Evolutionary conservation across 345 rosid species (phyloP), one percentile per base, ranked within the genome.

Genomic region (Corchorus capsularis): DNA sequence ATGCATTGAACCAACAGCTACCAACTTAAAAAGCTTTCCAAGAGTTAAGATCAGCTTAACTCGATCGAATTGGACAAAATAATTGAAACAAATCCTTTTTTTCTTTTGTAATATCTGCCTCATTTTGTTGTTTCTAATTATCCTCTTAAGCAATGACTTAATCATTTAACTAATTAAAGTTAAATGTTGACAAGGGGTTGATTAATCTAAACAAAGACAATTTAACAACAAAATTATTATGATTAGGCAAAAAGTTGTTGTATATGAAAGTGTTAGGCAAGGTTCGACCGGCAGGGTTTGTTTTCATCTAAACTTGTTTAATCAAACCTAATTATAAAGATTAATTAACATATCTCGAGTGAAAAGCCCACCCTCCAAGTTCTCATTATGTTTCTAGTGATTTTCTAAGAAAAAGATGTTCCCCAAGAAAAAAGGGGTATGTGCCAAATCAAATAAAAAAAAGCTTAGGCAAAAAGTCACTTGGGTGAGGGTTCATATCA

Each of bases 181-280:
- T 47, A 17, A n/a, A 37, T 2, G 14, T 15, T 53, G 46, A 35
- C 43, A 62, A 63, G 17, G 17, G 43, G 49, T 49, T 63, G 73
- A 56, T 67, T 17, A 7, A 43, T 68, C 47, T 56, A 45, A 72
- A 43, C 22, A 7, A 37, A 4, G 39, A 63, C 72, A 37, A 68
- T 20, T 19, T 43, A 60, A 16, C 4, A 12, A 34, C 1, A 4
- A 20, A 72, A 49, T 59, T 41, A 53, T 63, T 49, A 47, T 49
- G 50, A 63, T 37, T 69, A 73, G 75, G 60, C 63, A 56, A 55
- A 27, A 52, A 41, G 50, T 49, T 66, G 81, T 68, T 57, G 22
- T 43, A 68, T 50, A 17, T 56, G 50, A 47, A 73, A 69, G 63
- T 47, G 78, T 78, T 78, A 66, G 84, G 84, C 79, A 80, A 60